phyloP scores from a whole-genome alignment of 2,329 filamentous ascomycete species.

The Xylaria sp. region DNA sequence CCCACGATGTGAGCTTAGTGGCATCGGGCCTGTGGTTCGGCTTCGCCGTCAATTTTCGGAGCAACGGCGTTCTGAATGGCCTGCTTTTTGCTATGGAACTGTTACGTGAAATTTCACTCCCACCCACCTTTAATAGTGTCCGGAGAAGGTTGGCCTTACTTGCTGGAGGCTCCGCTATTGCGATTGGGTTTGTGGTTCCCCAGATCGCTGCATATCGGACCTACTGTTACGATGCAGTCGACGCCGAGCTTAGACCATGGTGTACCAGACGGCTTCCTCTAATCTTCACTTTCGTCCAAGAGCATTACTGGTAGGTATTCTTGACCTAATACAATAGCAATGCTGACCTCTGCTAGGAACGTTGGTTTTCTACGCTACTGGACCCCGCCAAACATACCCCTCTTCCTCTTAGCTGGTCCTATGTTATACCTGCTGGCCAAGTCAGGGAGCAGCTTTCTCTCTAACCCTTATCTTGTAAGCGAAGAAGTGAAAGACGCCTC shows the following conservation, averaged over 20 bases:
- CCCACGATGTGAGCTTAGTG: conserved; percentile 59
- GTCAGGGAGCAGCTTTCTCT: conserved; percentile 59
- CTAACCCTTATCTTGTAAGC: conserved; percentile 4
- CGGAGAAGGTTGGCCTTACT: conserved; percentile 63
- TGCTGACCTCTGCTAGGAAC: conserved; percentile 64
- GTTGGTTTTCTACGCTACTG: conserved; percentile 89
- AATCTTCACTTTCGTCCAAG: conserved; percentile 90
- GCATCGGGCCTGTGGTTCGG: conserved; percentile 73
- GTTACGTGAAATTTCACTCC: conserved; percentile 46
- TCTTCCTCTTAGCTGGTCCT: conserved; percentile 84
- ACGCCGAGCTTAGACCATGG: conserved; percentile 66
- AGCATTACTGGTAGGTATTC: conserved; percentile 78
- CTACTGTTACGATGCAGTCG: conserved; percentile 61
- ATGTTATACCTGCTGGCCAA: conserved; percentile 71
- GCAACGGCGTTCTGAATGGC: conserved; percentile 86
- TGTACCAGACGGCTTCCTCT: conserved; percentile 76
- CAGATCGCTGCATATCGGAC: conserved; percentile 76
- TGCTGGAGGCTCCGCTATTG: conserved; percentile 71
- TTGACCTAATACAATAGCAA: conserved; percentile 14
- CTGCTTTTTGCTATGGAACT: conserved; percentile 68
- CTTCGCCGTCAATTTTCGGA: conserved; percentile 74
- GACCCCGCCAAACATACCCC: conserved; percentile 81
- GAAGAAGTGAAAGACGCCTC: not conserved
- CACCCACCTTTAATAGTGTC: conserved; percentile 47
- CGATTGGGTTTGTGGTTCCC: conserved; percentile 70